Percentiles rank a stretch among this genome's conserved stretches.
These are phyloP conservation scores for button mushroom (Agaricus bisporus) DNA, from an alignment of 768 basidiomycete species.

Conservation along the genomic window DNA sequence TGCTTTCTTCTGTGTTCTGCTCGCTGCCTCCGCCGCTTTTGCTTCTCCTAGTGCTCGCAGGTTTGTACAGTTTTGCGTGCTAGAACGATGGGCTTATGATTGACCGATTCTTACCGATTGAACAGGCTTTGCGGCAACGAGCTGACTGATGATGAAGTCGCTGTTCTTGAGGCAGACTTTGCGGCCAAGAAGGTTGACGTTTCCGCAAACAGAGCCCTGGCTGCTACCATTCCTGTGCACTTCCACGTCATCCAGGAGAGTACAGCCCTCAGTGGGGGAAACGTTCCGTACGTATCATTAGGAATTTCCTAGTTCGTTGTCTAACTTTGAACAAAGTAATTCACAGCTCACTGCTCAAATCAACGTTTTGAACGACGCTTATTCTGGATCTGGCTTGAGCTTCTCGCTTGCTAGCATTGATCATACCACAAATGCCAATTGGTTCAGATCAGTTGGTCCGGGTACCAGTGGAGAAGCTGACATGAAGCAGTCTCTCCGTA, in stretches of 20 bases:
- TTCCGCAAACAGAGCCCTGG: not conserved
- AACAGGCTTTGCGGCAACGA: constrained; percentile 30
- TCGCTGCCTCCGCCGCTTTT: constrained; percentile 21
- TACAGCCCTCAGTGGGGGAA: constrained; percentile 27
- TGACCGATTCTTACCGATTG: constrained; percentile 2
- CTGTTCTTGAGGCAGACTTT: constrained; percentile 35
- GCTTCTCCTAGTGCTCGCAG: constrained; percentile 19
- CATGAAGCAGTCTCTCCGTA: constrained; percentile 43
- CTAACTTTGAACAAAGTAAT: constrained; percentile 19
- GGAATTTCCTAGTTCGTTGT: not conserved
- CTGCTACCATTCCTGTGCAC: constrained; percentile 18
- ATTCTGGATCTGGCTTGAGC: constrained; percentile 27
- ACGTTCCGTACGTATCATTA: constrained; percentile 29
- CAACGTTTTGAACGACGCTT: constrained; percentile 35
- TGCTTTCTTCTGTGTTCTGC: constrained; percentile 20
- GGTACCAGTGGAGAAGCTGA: constrained; percentile 28
- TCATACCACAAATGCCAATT: constrained; percentile 37
- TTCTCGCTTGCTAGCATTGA: constrained; percentile 34
- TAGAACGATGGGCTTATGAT: not conserved
- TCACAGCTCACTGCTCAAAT: constrained; percentile 33
- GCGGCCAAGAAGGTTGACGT: constrained; percentile 26
- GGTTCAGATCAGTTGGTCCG: constrained; percentile 41
- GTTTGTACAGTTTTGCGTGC: not conserved
- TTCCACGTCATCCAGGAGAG: constrained; percentile 28
- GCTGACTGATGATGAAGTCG: constrained; percentile 28